Evolutionary conservation across 176 grass and related monocot genomes (phyloP).

Genomic region (Melocanna baccifera): DNA sequence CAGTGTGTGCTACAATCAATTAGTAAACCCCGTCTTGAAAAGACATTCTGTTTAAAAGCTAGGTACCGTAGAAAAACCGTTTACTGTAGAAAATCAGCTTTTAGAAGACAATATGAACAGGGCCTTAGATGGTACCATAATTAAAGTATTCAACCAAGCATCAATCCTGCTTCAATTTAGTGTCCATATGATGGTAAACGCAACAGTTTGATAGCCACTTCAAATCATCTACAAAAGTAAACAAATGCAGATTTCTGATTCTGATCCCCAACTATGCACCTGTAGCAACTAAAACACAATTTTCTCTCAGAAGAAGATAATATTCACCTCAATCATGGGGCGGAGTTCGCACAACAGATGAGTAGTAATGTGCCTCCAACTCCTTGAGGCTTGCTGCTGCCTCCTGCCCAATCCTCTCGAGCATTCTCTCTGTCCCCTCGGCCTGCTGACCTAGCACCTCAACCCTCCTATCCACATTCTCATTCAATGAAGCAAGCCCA

Average conservation of each 20-base stretch:
- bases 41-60: no score
- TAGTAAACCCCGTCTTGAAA: no score
- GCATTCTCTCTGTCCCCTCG: slow-evolving; percentile 69
- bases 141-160: not conserved
- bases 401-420: slow-evolving; percentile 81
- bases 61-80: no score
- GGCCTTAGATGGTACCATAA: not conserved
- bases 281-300: not conserved
- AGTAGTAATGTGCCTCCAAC: slow-evolving; percentile 88
- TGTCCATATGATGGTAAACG: not conserved
- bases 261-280: not conserved
- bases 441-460: slow-evolving; percentile 60
- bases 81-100: no score
- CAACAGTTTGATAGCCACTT: not conserved
- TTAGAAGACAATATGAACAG: no score
- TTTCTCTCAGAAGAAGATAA: not conserved
- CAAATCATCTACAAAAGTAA: not conserved
- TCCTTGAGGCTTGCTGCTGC: slow-evolving; percentile 84
- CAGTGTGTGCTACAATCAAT: no score
- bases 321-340: slow-evolving; percentile 38
- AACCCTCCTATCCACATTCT: slow-evolving; percentile 80
- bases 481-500: slow-evolving; percentile 74
- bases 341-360: slow-evolving; percentile 48
- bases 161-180: not conserved
- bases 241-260: not conserved